A percentile compares a stretch with the other conserved stretches of the same genome.
Evolutionary conservation across 2,329 filamentous ascomycete species (phyloP).

Genomic region (Cladosporium austrohemisphaericum): DNA sequence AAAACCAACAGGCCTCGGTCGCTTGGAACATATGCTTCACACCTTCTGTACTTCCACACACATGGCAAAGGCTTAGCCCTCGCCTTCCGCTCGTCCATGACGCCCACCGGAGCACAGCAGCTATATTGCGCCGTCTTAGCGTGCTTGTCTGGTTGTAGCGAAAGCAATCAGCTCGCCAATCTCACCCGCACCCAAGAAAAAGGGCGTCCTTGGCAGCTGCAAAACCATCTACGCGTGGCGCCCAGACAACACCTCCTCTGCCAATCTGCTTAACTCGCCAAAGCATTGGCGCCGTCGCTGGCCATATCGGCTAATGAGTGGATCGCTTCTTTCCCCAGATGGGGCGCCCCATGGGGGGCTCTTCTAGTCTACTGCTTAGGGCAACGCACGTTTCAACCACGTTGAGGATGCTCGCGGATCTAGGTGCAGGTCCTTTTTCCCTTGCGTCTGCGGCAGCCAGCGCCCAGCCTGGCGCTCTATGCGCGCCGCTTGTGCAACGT

Average conservation of each 20-base stretch:
- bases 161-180: not conserved
- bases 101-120: constrained; percentile 11
- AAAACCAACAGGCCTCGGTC: not conserved
- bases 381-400: constrained; percentile 3
- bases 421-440: not conserved
- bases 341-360: constrained; percentile 6
- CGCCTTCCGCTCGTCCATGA: constrained; percentile 8
- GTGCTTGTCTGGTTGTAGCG: constrained; percentile 11
- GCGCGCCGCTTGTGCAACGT: constrained; percentile 1
- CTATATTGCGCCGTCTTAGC: constrained; percentile 12
- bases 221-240: too few relatives aligned
- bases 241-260: not conserved
- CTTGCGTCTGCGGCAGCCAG: constrained; percentile 1
- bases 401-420: not conserved
- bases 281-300: constrained; percentile 1
- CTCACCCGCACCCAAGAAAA: constrained; percentile 3
- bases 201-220: not conserved
- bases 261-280: constrained; percentile 11
- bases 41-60: not conserved
- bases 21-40: constrained; percentile 2
- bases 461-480: not conserved
- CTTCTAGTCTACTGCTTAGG: not conserved
- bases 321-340: constrained; percentile 1
- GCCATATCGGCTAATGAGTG: constrained; percentile 12
- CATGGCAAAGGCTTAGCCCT: constrained; percentile 10